phyloP scores from a whole-genome alignment of 2,329 filamentous ascomycete genomes.

The Ceratocystis albifundus region DNA sequence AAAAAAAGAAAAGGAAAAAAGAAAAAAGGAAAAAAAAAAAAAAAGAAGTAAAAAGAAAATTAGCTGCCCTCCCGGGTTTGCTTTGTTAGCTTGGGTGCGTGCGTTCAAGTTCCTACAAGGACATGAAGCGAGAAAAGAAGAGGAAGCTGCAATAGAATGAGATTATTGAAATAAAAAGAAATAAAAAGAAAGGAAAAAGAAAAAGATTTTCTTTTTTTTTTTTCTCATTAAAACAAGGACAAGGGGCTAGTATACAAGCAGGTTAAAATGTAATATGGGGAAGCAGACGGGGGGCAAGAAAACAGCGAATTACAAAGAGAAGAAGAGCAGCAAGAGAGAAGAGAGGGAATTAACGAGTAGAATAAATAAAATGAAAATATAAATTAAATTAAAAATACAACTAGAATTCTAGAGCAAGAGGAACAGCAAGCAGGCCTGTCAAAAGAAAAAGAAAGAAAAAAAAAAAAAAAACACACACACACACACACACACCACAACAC shows the following conservation, averaged over 20 bases:
- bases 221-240: too few species aligned
- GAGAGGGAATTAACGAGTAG: not conserved
- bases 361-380: not conserved
- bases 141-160: not conserved
- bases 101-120: not conserved
- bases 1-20: too few species aligned
- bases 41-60: too few species aligned
- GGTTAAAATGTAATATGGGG: too few species aligned
- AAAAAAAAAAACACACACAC: too few species aligned
- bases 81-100: not conserved
- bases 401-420: not conserved
- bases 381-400: not conserved
- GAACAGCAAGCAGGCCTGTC: not conserved
- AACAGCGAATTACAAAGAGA: not conserved
- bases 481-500: too few species aligned
- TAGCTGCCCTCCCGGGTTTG: not conserved
- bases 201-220: too few species aligned
- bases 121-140: slow-evolving; percentile 7
- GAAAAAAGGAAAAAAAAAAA: too few species aligned
- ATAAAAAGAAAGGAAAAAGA: too few species aligned
- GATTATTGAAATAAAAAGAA: slow-evolving; percentile 4
- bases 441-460: too few species aligned
- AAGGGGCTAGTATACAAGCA: not conserved
- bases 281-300: not conserved
- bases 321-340: not conserved